These are phyloP conservation scores for Myotisia sp. DNA, from an alignment of 2,329 filamentous ascomycete genomes.

Conservation along the genomic window DNA sequence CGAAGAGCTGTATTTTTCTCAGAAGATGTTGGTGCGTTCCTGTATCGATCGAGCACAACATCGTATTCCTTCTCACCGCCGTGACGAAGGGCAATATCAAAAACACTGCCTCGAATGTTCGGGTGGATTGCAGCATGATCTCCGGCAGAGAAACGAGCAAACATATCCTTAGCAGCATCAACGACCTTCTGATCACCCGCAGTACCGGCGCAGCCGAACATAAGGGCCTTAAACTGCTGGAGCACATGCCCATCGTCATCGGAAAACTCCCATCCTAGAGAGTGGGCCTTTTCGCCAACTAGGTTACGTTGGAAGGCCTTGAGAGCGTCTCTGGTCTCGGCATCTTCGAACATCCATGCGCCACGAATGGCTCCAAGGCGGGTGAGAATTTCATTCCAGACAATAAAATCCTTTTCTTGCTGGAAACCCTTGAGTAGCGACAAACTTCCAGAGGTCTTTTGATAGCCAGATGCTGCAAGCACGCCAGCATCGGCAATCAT, in stretches of 20 bases:
- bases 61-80: conserved; percentile 82
- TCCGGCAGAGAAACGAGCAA: conserved; percentile 65
- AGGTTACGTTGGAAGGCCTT: conserved; percentile 72
- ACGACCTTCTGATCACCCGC: conserved; percentile 66
- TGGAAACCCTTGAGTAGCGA: conserved; percentile 74
- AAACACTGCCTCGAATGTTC: conserved; percentile 77
- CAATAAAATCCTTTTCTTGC: conserved; percentile 71
- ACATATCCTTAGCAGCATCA: conserved; percentile 76
- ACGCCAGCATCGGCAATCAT: conserved; percentile 91
- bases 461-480: conserved; percentile 76
- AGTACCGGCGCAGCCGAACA: conserved; percentile 73
- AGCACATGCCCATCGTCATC: conserved; percentile 75
- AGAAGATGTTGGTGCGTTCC: conserved; percentile 59
- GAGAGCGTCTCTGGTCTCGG: conserved; percentile 54
- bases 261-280: conserved; percentile 76
- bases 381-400: conserved; percentile 83
- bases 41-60: conserved; percentile 59
- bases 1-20: conserved; percentile 87
- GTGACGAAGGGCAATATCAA: conserved; percentile 67
- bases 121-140: conserved; percentile 75
- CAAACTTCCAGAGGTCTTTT: conserved; percentile 80
- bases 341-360: conserved; percentile 80
- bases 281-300: conserved; percentile 64
- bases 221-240: conserved; percentile 85
- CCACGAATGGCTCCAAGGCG: conserved; percentile 64